These are phyloP conservation scores for Pulveroboletus sp. DNA, from an alignment of 768 basidiomycete genomes.

Conservation along the genomic window DNA sequence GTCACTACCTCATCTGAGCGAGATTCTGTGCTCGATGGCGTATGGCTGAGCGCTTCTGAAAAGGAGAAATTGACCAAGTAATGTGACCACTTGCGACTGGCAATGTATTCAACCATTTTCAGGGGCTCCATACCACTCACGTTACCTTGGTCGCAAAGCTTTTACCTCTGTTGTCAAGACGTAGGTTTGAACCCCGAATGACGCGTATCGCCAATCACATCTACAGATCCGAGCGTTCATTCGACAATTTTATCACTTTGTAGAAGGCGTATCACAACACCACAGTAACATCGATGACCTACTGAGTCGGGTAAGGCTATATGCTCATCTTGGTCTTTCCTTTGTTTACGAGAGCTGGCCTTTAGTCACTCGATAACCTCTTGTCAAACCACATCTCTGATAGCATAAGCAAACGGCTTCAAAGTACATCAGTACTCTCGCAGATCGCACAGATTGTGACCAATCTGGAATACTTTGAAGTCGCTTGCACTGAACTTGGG, in stretches of 20 bases:
- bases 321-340: background rate
- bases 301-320: conserved; percentile 65
- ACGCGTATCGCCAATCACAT: background rate
- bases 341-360: conserved; percentile 1
- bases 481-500: conserved; percentile 80
- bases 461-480: conserved; percentile 89
- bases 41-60: conserved; percentile 77
- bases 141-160: conserved; percentile 93
- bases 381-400: conserved; percentile 73
- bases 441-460: conserved; percentile 92
- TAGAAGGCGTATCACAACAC: conserved; percentile 90
- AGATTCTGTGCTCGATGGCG: conserved; percentile 68
- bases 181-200: conserved; percentile 35
- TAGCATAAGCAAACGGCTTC: conserved; percentile 69
- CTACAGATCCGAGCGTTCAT: conserved; percentile 80
- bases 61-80: conserved; percentile 57
- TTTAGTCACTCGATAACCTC: conserved; percentile 81
- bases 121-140: conserved; percentile 64
- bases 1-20: conserved; percentile 57
- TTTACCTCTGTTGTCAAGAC: conserved; percentile 91
- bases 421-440: conserved; percentile 71
- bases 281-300: conserved; percentile 90
- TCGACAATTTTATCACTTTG: conserved; percentile 93
- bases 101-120: conserved; percentile 3
- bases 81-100: background rate